These are phyloP conservation scores for Tuber magnatum DNA, from an alignment of 495 filamentous ascomycete genomes.

Conservation along the genomic window DNA sequence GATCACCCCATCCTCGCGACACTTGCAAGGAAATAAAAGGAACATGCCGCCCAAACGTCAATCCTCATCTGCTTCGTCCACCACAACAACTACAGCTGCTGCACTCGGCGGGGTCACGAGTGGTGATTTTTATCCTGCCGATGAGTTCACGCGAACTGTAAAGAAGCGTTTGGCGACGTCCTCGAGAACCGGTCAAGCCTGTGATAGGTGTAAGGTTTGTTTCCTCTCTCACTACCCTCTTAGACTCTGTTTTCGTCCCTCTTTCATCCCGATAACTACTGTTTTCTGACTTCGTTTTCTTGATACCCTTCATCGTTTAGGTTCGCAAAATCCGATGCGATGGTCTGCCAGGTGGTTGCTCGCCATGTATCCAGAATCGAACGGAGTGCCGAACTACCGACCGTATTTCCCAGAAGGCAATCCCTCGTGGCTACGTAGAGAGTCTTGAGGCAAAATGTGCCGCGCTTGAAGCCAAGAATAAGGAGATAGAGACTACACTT, in stretches of 20 bases:
- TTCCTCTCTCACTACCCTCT: constrained; percentile 20
- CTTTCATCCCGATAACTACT: constrained; percentile 1
- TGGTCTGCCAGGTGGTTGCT: constrained; percentile 62
- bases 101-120: constrained; percentile 22
- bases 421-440: constrained; percentile 66
- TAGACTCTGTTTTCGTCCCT: constrained; percentile 5
- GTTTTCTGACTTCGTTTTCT: constrained; percentile 5
- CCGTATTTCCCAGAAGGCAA: constrained; percentile 74
- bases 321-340: constrained; percentile 82
- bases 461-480: constrained; percentile 54
- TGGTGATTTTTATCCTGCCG: constrained; percentile 42
- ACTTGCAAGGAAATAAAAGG: constrained; percentile 9
- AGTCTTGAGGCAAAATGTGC: constrained; percentile 54
- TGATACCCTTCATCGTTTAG: constrained; percentile 44
- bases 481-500: constrained; percentile 45
- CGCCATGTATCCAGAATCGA: constrained; percentile 62
- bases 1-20: constrained; percentile 20
- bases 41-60: constrained; percentile 37
- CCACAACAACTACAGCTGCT: constrained; percentile 24
- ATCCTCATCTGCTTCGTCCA: constrained; percentile 30
- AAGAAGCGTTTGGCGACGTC: constrained; percentile 58
- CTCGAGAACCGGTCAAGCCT: constrained; percentile 74
- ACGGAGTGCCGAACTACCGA: constrained; percentile 75
- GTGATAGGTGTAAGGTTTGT: constrained; percentile 79
- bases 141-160: constrained; percentile 62